Conservation (phyloP, 495 filamentous ascomycete species). For the Penicillium pulvis region DNA sequence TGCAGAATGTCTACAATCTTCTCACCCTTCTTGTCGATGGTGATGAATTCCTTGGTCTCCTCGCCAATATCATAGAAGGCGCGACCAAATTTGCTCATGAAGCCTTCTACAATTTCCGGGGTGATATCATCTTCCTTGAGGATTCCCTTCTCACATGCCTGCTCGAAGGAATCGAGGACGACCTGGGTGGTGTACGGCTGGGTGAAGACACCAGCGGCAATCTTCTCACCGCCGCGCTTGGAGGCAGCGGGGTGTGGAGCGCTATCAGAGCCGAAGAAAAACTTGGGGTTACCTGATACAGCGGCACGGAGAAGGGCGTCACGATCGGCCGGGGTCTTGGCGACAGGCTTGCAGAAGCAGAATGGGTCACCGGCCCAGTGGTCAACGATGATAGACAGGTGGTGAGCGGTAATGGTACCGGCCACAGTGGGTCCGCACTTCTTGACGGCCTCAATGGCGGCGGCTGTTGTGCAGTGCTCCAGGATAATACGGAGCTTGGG, state of each 20-base stretch:
- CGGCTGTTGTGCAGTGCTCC: conserved; percentile 79
- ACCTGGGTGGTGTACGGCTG: conserved; percentile 82
- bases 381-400: conserved; percentile 76
- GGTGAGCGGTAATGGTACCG: conserved; percentile 70
- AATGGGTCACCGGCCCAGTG: conserved; percentile 74
- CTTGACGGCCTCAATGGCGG: conserved; percentile 76
- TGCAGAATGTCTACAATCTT: conserved; percentile 55
- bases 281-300: conserved; percentile 68
- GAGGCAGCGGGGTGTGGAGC: conserved; percentile 76
- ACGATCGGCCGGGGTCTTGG: conserved; percentile 74
- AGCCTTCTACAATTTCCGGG: conserved; percentile 67
- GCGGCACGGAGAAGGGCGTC: conserved; percentile 72
- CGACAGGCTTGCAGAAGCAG: conserved; percentile 86
- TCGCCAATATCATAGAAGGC: conserved; percentile 64
- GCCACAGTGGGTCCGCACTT: conserved; percentile 72
- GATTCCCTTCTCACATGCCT: conserved; percentile 65
- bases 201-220: conserved; percentile 87
- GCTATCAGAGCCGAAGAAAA: conserved; percentile 74
- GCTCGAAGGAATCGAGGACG: conserved; percentile 73
- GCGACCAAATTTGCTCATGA: conserved; percentile 74
- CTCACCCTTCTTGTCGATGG: conserved; percentile 61
- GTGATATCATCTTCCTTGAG: conserved; percentile 70
- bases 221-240: conserved; percentile 66
- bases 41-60: conserved; percentile 58
- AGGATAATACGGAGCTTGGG: conserved; percentile 79